Evolutionary conservation across 371 early-diverging fungal species (phyloP).

Genomic region (Rhizopus microsporus): DNA sequence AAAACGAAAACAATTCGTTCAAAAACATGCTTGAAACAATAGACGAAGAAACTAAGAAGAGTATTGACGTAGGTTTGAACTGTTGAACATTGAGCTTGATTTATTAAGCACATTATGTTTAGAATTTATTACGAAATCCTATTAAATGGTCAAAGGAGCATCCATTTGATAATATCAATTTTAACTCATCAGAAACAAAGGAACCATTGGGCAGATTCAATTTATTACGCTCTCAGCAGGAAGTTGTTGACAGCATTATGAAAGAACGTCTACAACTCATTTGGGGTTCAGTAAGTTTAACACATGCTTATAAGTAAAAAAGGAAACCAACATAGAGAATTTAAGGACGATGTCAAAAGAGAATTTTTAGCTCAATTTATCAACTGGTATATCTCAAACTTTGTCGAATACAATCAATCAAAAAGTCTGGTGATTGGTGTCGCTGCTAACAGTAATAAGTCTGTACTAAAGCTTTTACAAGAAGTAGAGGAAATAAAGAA

Average conservation of each 20-base stretch:
- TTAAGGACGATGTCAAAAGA: constrained; percentile 58
- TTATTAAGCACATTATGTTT: neutral
- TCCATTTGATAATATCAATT: neutral
- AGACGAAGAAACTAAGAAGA: no score
- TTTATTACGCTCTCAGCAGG: constrained; percentile 57
- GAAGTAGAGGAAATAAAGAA: constrained; percentile 41
- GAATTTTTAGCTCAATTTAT: constrained; percentile 56
- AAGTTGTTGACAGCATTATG: constrained; percentile 41
- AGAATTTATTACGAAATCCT: constrained; percentile 29
- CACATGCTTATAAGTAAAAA: constrained; percentile 35
- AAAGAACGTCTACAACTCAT: constrained; percentile 52
- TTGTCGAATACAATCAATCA: neutral
- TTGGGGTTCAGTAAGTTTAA: constrained; percentile 46
- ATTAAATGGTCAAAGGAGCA: constrained; percentile 25
- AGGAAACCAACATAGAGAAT: no score
- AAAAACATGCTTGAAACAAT: no score
- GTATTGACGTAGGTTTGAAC: no score
- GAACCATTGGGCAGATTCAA: constrained; percentile 39
- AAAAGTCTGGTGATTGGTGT: constrained; percentile 48
- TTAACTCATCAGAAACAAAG: constrained; percentile 28
- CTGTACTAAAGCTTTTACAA: constrained; percentile 48
- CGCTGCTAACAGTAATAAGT: constrained; percentile 57
- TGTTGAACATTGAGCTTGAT: no score
- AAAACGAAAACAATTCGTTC: no score
- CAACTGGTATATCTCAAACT: constrained; percentile 44